phyloP scores from a whole-genome alignment of 495 filamentous ascomycete genomes.

The Xylaria longipes region DNA sequence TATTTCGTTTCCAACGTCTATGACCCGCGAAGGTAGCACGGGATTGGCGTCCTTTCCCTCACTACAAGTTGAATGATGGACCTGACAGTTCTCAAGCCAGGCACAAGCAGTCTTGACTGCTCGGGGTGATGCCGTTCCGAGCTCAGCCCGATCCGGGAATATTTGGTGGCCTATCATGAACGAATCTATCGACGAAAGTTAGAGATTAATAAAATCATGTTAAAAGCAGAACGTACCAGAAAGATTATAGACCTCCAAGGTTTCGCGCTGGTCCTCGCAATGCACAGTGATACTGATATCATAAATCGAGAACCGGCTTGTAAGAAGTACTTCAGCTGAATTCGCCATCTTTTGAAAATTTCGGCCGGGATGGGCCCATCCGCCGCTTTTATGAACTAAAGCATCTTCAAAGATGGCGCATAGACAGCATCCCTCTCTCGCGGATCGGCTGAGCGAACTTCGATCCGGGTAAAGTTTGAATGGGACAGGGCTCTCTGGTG shows the following conservation, averaged over 20 bases:
- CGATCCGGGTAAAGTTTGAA: neutral
- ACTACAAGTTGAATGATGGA: neutral
- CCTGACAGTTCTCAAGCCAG: neutral
- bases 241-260: neutral
- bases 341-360: too few species aligned
- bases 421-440: neutral
- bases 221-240: neutral
- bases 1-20: neutral
- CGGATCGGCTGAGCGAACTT: neutral
- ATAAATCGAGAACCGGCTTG: neutral
- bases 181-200: neutral
- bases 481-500: too few species aligned
- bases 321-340: too few species aligned
- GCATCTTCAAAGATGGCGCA: neutral
- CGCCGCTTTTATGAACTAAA: neutral
- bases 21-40: neutral
- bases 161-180: neutral
- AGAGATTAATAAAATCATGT: too few species aligned
- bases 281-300: neutral
- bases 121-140: neutral
- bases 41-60: neutral
- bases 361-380: too few species aligned
- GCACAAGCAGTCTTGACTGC: neutral
- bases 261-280: neutral
- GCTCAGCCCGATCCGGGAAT: neutral